Percentiles rank a stretch among this genome's conserved stretches.
phyloP scores from a whole-genome alignment of 306 rosid species.

The Dryas drummondii region DNA sequence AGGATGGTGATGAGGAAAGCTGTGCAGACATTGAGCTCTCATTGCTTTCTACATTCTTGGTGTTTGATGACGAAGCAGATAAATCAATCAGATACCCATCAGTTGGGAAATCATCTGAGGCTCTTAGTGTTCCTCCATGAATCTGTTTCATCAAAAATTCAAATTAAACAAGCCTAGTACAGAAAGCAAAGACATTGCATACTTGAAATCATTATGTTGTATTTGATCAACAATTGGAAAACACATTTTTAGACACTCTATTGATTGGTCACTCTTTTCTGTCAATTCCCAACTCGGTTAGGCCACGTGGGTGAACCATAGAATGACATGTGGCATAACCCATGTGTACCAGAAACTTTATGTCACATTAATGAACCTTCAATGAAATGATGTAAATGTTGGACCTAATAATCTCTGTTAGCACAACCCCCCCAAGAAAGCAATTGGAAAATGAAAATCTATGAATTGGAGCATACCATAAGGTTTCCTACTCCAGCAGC shows the following conservation, averaged over 20 bases:
- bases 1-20: constrained; percentile 45
- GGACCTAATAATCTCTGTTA: too few species aligned
- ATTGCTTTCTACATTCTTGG: constrained; percentile 9
- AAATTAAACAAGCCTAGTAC: neutral
- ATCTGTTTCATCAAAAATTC: constrained; percentile 49
- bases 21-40: constrained; percentile 22
- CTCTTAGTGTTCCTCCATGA: constrained; percentile 80
- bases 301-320: neutral
- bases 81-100: constrained; percentile 68
- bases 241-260: neutral
- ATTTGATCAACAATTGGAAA: neutral
- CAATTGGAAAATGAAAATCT: neutral
- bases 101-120: constrained; percentile 57
- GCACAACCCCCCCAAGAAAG: too few species aligned
- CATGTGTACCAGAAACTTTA: neutral
- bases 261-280: neutral
- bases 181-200: neutral
- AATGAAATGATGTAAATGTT: neutral
- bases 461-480: constrained; percentile 47
- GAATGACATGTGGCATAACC: constrained; percentile 22
- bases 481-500: constrained; percentile 63
- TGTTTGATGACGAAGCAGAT: constrained; percentile 42
- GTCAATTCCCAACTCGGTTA: too few species aligned
- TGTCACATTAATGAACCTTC: neutral
- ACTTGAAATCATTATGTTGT: neutral